Evolutionary conservation across 1,284 basidiomycete genomes (phyloP).

Genomic region (Trichosporon sp.): DNA sequence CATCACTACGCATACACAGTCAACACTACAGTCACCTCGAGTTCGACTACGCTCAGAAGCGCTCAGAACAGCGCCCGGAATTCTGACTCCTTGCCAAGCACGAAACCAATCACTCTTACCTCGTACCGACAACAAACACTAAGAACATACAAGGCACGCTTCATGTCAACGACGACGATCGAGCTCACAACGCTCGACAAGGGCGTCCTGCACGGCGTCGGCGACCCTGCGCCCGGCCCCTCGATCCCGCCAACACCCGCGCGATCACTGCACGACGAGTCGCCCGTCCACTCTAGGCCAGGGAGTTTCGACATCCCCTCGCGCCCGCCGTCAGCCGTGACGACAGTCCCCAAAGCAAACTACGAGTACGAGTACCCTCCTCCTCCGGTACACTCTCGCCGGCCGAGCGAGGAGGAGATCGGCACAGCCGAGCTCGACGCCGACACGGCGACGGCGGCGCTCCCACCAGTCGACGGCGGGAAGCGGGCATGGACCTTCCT

Average conservation of each 20-base stretch:
- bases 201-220: background rate
- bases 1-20: background rate
- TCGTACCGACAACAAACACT: background rate
- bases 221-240: background rate
- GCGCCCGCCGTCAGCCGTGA: background rate
- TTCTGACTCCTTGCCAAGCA: too few species aligned
- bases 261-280: background rate
- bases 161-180: background rate
- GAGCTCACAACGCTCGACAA: background rate
- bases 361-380: background rate
- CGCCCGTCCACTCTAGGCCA: background rate
- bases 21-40: background rate
- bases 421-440: background rate
- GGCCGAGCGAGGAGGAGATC: background rate
- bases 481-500: conserved; percentile 43
- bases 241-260: background rate
- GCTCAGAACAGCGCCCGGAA: background rate
- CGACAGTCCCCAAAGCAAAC: background rate
- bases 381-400: background rate
- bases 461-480: conserved; percentile 43
- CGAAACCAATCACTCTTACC: too few species aligned
- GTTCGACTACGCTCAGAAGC: background rate
- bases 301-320: background rate
- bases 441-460: conserved; percentile 6
- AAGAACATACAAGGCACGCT: background rate